Evolutionary conservation across 1,284 basidiomycete species (phyloP).

Genomic region (Rhodotorula mucilaginosa): DNA sequence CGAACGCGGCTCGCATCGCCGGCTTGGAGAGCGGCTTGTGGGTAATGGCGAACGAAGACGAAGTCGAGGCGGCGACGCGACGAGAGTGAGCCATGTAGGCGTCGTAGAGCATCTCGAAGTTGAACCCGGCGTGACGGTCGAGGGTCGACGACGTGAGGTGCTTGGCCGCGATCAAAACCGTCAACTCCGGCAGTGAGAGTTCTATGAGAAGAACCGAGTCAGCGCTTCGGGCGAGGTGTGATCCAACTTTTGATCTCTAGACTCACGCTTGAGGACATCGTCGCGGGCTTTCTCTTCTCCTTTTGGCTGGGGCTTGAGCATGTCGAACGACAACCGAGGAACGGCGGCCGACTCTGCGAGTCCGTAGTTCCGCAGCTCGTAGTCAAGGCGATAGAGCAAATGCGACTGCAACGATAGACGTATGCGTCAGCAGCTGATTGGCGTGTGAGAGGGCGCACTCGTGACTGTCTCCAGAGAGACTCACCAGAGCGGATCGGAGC

Average conservation of each 20-base stretch:
- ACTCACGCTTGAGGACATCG: constrained; percentile 26
- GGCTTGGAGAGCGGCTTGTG: constrained; percentile 11
- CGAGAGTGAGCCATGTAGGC: constrained; percentile 29
- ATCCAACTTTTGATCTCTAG: too few species aligned
- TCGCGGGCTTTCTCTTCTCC: constrained; percentile 17
- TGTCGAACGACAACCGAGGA: constrained; percentile 13
- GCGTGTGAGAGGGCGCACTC: too few species aligned
- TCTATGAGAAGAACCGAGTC: constrained; percentile 11
- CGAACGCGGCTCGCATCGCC: constrained; percentile 33
- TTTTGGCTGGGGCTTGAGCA: constrained; percentile 8
- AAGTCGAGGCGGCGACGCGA: constrained; percentile 17
- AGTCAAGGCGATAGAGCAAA: constrained; percentile 22
- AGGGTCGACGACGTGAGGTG: constrained; percentile 35
- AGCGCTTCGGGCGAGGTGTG: not conserved
- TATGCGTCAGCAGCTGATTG: too few species aligned
- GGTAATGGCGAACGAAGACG: constrained; percentile 23
- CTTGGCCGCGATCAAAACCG: constrained; percentile 40
- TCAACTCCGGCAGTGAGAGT: constrained; percentile 42
- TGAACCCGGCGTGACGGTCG: constrained; percentile 40
- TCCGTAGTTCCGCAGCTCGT: not conserved
- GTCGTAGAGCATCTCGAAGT: constrained; percentile 42
- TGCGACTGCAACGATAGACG: not conserved
- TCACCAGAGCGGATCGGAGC: constrained; percentile 25
- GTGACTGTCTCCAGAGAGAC: not conserved
- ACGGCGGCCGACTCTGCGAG: not conserved